These are phyloP conservation scores for Coelastrella sp. DNA, from an alignment of 139 green algal genomes.

Conservation along the genomic window DNA sequence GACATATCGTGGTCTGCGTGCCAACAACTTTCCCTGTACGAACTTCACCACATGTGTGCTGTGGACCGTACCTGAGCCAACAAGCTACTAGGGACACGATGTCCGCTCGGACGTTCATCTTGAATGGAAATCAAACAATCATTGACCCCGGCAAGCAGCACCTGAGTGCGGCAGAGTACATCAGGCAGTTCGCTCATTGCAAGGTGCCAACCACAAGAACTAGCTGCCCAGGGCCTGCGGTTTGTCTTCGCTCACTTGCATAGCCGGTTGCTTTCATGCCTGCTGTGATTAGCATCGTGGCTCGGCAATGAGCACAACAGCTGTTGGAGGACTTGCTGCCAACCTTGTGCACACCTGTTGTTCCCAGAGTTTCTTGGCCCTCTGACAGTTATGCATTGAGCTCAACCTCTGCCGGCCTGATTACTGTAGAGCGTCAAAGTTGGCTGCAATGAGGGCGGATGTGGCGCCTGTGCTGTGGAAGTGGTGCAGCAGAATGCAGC, in stretches of 20 bases:
- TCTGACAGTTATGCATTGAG: neutral
- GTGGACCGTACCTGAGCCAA: too few relatives aligned
- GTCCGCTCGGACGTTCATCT: neutral
- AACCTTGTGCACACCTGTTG: neutral
- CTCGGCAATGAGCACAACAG: neutral
- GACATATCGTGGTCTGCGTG: too few relatives aligned
- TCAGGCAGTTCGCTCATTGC: neutral
- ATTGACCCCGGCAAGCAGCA: neutral
- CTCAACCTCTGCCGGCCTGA: neutral
- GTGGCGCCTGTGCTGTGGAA: slow-evolving; percentile 76
- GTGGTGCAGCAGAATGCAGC: slow-evolving; percentile 26
- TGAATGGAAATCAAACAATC: slow-evolving; percentile 2
- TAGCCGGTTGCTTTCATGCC: neutral
- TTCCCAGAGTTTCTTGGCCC: neutral
- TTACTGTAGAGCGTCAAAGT: slow-evolving; percentile 63
- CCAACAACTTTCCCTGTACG: too few relatives aligned
- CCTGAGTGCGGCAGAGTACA: slow-evolving; percentile 25
- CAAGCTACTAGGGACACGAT: too few relatives aligned
- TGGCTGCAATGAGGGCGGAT: slow-evolving; percentile 73
- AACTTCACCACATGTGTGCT: too few relatives aligned
- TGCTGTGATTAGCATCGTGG: too few relatives aligned
- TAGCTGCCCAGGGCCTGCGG: neutral
- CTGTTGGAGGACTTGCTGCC: neutral
- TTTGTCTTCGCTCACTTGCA: neutral
- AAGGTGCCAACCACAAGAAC: slow-evolving; percentile 11